Conservation (phyloP, 805 yeast genomes). For the Metschnikowia peoriensis region DNA sequence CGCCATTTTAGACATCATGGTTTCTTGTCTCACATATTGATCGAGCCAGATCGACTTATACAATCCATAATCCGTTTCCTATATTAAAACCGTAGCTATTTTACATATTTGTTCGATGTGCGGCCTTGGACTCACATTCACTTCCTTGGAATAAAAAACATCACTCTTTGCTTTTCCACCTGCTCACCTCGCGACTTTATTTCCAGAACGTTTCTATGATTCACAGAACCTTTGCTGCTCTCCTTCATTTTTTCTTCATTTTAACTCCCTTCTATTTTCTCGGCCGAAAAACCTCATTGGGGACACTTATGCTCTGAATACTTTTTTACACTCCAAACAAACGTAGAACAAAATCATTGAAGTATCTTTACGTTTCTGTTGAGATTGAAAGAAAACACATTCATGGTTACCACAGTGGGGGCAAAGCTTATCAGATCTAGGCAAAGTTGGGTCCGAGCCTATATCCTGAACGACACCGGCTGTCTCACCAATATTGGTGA, state of each 20-base stretch:
- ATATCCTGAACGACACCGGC: conserved; percentile 97
- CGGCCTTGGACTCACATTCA: background rate
- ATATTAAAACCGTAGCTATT: conserved; percentile 3
- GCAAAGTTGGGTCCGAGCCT: conserved; percentile 96
- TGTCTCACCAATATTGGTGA: conserved; percentile 88
- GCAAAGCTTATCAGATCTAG: conserved; percentile 91
- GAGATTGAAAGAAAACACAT: conserved; percentile 95
- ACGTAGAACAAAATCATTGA: conserved; percentile 94
- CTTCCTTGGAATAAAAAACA: background rate
- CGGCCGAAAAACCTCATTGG: background rate
- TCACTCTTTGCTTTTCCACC: background rate
- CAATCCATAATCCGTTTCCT: conserved; percentile 3
- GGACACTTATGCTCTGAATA: conserved; percentile 42
- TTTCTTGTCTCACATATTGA: background rate
- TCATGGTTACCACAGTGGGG: conserved; percentile 85
- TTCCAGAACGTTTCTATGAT: background rate
- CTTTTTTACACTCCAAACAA: conserved; percentile 81
- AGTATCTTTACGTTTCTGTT: conserved; percentile 92
- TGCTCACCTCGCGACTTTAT: background rate
- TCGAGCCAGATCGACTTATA: background rate
- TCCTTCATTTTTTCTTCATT: background rate
- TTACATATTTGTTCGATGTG: conserved; percentile 2
- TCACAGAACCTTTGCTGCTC: background rate
- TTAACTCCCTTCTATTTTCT: background rate
- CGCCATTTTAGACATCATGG: background rate